Percentiles rank a stretch among this genome's conserved stretches.
Evolutionary conservation across 2,329 filamentous ascomycete species (phyloP).

Genomic region (Xylaria sp.): DNA sequence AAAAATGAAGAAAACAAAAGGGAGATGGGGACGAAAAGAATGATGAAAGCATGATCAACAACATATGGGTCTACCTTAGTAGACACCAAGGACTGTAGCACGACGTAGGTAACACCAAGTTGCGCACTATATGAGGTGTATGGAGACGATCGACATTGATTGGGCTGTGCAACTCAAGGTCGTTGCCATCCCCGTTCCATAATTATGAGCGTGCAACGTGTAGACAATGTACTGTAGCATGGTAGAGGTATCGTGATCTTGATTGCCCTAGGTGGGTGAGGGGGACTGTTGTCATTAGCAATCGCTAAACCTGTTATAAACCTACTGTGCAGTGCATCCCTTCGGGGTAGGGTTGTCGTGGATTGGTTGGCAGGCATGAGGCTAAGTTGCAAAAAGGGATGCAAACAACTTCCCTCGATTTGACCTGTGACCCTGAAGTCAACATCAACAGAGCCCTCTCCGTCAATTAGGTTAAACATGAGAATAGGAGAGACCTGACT

Average conservation of each 20-base stretch:
- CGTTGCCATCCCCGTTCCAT: background rate
- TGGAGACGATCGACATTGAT: slow-evolving; percentile 2
- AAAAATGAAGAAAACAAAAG: background rate
- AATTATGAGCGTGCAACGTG: background rate
- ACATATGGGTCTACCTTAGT: background rate
- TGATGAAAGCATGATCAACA: slow-evolving; percentile 15
- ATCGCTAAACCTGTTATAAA: too few relatives aligned
- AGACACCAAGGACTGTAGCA: background rate
- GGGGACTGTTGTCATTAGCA: background rate
- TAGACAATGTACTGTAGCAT: background rate
- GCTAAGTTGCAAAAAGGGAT: background rate
- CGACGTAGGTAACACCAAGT: slow-evolving; percentile 1
- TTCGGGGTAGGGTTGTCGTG: background rate
- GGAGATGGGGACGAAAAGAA: background rate
- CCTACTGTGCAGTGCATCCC: too few relatives aligned
- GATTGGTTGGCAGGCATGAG: background rate
- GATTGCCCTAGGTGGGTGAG: background rate
- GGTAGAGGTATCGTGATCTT: background rate
- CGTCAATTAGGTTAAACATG: background rate
- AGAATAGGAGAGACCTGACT: background rate
- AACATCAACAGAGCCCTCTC: background rate
- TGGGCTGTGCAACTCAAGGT: slow-evolving; percentile 1
- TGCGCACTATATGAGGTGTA: background rate
- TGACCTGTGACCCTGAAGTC: background rate
- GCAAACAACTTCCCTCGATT: background rate